Conservation (phyloP, 2,329 filamentous ascomycete species). For the Colletotrichum orbiculare region DNA sequence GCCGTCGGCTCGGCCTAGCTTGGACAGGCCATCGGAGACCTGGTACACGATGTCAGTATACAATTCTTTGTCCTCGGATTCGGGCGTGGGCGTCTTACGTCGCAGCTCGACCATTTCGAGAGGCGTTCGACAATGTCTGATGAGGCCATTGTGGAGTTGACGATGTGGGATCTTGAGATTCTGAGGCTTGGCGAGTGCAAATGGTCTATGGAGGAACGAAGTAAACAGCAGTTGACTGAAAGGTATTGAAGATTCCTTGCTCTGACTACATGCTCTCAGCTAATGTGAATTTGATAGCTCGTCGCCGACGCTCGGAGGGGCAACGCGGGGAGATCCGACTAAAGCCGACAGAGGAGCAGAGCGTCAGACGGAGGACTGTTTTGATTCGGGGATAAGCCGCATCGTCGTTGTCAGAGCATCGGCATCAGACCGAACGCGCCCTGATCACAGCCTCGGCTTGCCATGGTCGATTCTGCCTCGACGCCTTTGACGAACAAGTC, state of each 20-base stretch:
- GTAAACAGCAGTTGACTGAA: neutral
- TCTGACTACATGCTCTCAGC: neutral
- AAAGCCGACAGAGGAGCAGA: neutral
- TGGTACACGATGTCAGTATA: neutral
- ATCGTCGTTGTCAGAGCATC: neutral
- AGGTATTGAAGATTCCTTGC: neutral
- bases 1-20: conserved; percentile 59
- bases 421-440: neutral
- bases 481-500: too few species aligned
- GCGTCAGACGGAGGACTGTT: neutral
- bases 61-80: neutral
- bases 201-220: neutral
- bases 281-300: neutral
- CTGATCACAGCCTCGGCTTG: too few species aligned
- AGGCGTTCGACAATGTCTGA: conserved; percentile 2
- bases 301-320: neutral
- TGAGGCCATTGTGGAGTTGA: neutral
- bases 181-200: neutral
- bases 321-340: neutral
- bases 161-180: neutral
- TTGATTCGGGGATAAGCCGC: conserved; percentile 4
- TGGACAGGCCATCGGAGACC: conserved; percentile 57
- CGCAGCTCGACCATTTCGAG: conserved; percentile 10
- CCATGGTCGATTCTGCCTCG: too few species aligned
- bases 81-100: neutral